Conservation (phyloP, 108 stramenopile species). For the Phaeodactylum tricornutum region DNA sequence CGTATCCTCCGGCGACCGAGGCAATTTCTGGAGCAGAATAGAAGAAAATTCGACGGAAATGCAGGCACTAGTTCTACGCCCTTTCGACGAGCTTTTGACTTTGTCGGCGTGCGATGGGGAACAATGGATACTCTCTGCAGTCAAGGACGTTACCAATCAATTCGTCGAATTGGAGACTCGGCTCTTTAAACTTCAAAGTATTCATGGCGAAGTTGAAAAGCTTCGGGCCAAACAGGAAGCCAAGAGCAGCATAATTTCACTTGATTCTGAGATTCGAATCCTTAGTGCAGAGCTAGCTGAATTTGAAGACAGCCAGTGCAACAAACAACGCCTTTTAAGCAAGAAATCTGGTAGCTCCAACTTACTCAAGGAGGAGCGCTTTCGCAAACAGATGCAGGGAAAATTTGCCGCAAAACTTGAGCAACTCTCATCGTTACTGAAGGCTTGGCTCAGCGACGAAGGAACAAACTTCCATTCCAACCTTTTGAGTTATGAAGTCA, state of each 20-base stretch:
- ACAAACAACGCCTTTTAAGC: slow-evolving; percentile 55
- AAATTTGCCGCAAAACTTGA: slow-evolving; percentile 63
- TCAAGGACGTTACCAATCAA: slow-evolving; percentile 25
- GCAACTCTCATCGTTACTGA: slow-evolving; percentile 35
- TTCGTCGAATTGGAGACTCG: slow-evolving; percentile 27
- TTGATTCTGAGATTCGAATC: slow-evolving; percentile 70
- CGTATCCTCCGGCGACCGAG: slow-evolving; percentile 32
- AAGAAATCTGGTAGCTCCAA: slow-evolving; percentile 53
- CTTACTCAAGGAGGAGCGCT: slow-evolving; percentile 67
- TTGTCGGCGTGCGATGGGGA: slow-evolving; percentile 24
- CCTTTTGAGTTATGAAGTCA: slow-evolving; percentile 77
- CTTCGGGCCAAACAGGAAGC: slow-evolving; percentile 58
- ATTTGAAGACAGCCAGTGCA: slow-evolving; percentile 61
- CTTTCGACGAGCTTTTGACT: slow-evolving; percentile 23
- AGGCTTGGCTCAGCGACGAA: slow-evolving; percentile 50
- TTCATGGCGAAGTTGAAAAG: slow-evolving; percentile 72
- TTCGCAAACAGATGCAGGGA: slow-evolving; percentile 72
- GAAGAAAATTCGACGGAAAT: slow-evolving; percentile 15
- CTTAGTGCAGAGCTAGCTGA: slow-evolving; percentile 57
- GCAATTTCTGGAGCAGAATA: slow-evolving; percentile 57
- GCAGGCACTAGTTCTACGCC: slow-evolving; percentile 10
- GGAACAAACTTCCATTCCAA: slow-evolving; percentile 37
- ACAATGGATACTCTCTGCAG: slow-evolving; percentile 46
- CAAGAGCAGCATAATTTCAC: slow-evolving; percentile 69
- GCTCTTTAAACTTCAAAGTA: slow-evolving; percentile 50